These are phyloP conservation scores for Cupressus sempervirens DNA, from an alignment of 75 land plant species.

Conservation along the genomic window DNA sequence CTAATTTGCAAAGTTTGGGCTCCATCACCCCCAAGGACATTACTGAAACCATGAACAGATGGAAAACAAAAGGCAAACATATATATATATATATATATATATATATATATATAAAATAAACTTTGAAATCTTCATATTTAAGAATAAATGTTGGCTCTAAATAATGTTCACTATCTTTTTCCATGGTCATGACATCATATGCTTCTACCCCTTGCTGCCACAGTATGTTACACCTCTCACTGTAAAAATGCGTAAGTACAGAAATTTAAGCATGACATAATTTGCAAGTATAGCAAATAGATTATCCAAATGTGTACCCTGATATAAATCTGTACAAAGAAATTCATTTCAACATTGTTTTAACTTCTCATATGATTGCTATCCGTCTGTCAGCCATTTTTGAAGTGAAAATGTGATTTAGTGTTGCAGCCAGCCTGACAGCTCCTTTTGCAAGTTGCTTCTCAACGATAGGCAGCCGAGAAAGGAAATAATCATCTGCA, in stretches of 20 bases:
- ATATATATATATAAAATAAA: too few relatives aligned
- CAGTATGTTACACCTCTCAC: too few relatives aligned
- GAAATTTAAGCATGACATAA: background rate
- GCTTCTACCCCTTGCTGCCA: too few relatives aligned
- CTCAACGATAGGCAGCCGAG: slow-evolving; percentile 54
- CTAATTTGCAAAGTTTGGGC: too few relatives aligned
- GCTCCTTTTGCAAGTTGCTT: slow-evolving; percentile 62
- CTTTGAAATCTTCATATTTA: too few relatives aligned
- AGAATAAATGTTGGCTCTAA: too few relatives aligned
- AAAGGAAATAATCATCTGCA: slow-evolving; percentile 70
- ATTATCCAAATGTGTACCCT: background rate
- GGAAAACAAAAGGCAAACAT: too few relatives aligned
- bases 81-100: too few relatives aligned
- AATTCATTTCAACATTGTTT: background rate
- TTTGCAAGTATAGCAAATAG: background rate
- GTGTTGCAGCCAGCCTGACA: slow-evolving; percentile 60
- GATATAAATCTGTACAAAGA: background rate
- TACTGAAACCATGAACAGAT: too few relatives aligned
- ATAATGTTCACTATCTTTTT: too few relatives aligned
- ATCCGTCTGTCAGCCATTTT: background rate
- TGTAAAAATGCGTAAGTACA: background rate
- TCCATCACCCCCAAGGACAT: too few relatives aligned
- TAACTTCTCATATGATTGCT: background rate
- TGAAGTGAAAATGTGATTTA: slow-evolving; percentile 53
- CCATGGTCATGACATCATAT: too few relatives aligned